Base-by-base conservation (phyloP, 352 stramenopile genomes). In the Aphanomyces euteiches region DNA sequence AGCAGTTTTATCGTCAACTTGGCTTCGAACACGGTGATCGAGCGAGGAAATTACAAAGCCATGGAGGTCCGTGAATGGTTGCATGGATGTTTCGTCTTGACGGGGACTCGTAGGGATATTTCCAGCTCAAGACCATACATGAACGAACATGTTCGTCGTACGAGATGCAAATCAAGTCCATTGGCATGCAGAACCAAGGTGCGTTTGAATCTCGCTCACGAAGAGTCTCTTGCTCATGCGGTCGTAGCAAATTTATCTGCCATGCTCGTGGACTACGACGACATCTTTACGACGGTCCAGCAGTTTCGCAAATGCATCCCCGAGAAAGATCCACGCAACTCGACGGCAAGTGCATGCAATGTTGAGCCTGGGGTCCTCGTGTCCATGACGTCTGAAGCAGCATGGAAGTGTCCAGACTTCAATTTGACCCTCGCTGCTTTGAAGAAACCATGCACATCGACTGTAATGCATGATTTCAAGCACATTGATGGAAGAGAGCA, bases 251-350 rank as follows among this genome's bases (percentile, higher is more conserved):
- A 67, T 37, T 7, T 36, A 4, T 56, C 59, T 21, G 10, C 37
- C 19, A 21, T 13, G 10, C 43, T 56, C 6, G 38, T 17, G 39
- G 59, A 67, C 17, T 67, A 67, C 43, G 43, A 19, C 19, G 15
- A 67, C 7, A 21, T 67, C 10, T 40, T 53, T 41, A 45, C 59
- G 21, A 12, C 43, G 0, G 39, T 67, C 15, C 19, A 53, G 43
- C 59, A 56, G 59, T 54, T 67, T 39, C 40, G 59, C 6, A 48
- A 54, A 36, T 67, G 59, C 43, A 3, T 39, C 41, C 8, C 59
- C 39, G 4, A 28, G n/a, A 56, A 21, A 5, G 19, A 37, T 7
- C 7, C 5, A 3, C 6, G 15, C 7, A n/a, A 34, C 8, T 54
- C 39, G 5, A 54, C 34, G 3, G 8, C 36, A 1, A 15, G 19